Percentiles rank a stretch among this genome's conserved stretches.
These are phyloP conservation scores for Colletotrichum sp. DNA, from an alignment of 2,329 filamentous ascomycete genomes.

Conservation along the genomic window DNA sequence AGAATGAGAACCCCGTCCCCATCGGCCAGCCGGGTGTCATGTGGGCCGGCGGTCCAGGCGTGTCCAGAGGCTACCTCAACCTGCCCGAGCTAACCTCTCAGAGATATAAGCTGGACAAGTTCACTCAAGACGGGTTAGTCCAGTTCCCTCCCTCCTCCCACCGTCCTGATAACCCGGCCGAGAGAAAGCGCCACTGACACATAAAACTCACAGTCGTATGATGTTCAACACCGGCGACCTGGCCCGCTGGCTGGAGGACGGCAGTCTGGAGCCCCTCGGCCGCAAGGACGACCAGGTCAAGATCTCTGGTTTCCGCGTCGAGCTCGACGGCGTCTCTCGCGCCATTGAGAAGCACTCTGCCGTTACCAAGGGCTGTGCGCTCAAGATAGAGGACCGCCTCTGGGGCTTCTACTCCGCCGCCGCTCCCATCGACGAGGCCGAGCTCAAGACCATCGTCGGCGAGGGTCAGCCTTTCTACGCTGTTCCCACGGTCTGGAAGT, in stretches of 20 bases:
- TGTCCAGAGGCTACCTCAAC: constrained; percentile 61
- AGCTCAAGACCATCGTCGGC: constrained; percentile 44
- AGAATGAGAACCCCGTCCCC: constrained; percentile 44
- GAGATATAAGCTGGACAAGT: constrained; percentile 55
- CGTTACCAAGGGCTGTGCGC: constrained; percentile 51
- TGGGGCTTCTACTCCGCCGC: constrained; percentile 54
- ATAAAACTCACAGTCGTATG: constrained; percentile 33
- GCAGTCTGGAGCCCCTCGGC: constrained; percentile 59
- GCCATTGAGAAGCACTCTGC: constrained; percentile 50
- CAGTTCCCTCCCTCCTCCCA: not conserved
- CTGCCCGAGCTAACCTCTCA: constrained; percentile 54
- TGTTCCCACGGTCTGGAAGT: constrained; percentile 50
- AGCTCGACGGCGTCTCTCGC: constrained; percentile 62
- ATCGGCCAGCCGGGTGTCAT: constrained; percentile 56
- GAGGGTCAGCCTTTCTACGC: constrained; percentile 60
- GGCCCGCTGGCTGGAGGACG: constrained; percentile 57
- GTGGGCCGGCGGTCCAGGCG: constrained; percentile 62
- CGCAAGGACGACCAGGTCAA: constrained; percentile 68
- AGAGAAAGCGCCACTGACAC: not conserved
- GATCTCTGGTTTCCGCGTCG: constrained; percentile 62
- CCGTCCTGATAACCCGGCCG: not conserved
- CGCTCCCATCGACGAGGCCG: constrained; percentile 34
- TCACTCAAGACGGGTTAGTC: constrained; percentile 54
- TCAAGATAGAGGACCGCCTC: constrained; percentile 52
- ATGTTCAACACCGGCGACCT: constrained; percentile 69